Evolutionary conservation across 805 yeast species (phyloP).

Genomic region (Metschnikowia cubensis): DNA sequence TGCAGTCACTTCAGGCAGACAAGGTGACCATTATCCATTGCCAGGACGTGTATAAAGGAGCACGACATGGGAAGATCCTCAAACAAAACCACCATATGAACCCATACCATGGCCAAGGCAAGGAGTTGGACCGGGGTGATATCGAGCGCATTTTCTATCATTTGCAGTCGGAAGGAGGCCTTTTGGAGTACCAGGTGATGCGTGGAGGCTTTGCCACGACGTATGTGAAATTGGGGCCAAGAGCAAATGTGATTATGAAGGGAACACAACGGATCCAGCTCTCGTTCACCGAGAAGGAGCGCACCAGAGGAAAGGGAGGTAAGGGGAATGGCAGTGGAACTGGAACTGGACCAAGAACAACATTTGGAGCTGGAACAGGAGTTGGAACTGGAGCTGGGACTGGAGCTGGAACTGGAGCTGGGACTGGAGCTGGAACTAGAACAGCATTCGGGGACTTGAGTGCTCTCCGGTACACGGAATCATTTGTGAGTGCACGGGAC

Average conservation of each 20-base stretch:
- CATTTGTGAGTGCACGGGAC: slow-evolving; percentile 25
- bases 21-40: slow-evolving; percentile 75
- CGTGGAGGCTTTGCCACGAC: slow-evolving; percentile 77
- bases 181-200: slow-evolving; percentile 69
- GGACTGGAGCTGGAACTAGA: too few relatives aligned
- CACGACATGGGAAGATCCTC: slow-evolving; percentile 56
- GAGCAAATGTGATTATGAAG: slow-evolving; percentile 46
- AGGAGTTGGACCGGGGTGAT: slow-evolving; percentile 56
- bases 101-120: slow-evolving; percentile 70
- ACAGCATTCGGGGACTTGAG: slow-evolving; percentile 2
- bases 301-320: not conserved
- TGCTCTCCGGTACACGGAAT: slow-evolving; percentile 21
- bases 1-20: slow-evolving; percentile 49
- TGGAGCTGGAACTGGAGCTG: too few relatives aligned
- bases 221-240: slow-evolving; percentile 61
- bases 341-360: too few relatives aligned
- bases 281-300: slow-evolving; percentile 38
- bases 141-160: slow-evolving; percentile 82
- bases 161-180: slow-evolving; percentile 58
- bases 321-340: too few relatives aligned
- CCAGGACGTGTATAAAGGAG: slow-evolving; percentile 79
- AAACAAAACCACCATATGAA: slow-evolving; percentile 57
- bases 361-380: too few relatives aligned
- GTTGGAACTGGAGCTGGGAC: too few relatives aligned
- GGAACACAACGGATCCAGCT: slow-evolving; percentile 47